Evolutionary conservation across 257 asterid species (phyloP).

Genomic region (Cinchona pubescens): DNA sequence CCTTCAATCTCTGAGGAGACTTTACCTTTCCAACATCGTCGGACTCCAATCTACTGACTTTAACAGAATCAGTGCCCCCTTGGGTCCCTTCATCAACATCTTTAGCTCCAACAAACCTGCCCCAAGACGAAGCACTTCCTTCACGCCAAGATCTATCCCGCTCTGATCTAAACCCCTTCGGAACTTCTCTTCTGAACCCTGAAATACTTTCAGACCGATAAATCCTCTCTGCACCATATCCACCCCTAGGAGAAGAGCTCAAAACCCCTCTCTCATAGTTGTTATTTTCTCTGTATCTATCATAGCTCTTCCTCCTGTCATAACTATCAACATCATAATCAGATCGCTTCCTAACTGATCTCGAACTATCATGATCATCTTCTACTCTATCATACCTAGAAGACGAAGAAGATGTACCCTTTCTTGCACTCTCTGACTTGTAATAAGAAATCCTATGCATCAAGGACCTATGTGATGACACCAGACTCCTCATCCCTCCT

Average conservation of each 20-base stretch:
- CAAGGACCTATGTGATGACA: slow-evolving; percentile 63
- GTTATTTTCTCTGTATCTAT: slow-evolving; percentile 55
- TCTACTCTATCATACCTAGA: slow-evolving; percentile 75
- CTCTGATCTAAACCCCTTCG: slow-evolving; percentile 93
- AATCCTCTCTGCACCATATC: slow-evolving; percentile 64
- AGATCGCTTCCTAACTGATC: slow-evolving; percentile 56
- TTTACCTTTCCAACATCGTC: slow-evolving; percentile 59
- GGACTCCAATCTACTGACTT: slow-evolving; percentile 49
- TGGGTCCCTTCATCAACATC: slow-evolving; percentile 67
- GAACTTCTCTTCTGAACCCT: slow-evolving; percentile 82
- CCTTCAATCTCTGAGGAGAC: slow-evolving; percentile 59
- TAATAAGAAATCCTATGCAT: slow-evolving; percentile 64
- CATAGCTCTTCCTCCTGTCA: slow-evolving; percentile 74
- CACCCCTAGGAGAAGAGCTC: slow-evolving; percentile 71
- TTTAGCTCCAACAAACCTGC: slow-evolving; percentile 68
- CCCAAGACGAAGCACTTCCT: slow-evolving; percentile 81
- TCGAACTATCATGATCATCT: slow-evolving; percentile 75
- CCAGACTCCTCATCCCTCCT: slow-evolving; percentile 64
- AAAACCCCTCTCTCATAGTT: slow-evolving; percentile 58
- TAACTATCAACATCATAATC: slow-evolving; percentile 64
- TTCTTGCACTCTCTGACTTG: slow-evolving; percentile 75
- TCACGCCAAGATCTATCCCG: slow-evolving; percentile 88
- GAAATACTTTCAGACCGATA: slow-evolving; percentile 83
- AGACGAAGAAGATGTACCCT: slow-evolving; percentile 62
- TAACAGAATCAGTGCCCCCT: slow-evolving; percentile 55